Conservation (phyloP, 768 basidiomycete genomes). For the Lepiota subincarnata region DNA sequence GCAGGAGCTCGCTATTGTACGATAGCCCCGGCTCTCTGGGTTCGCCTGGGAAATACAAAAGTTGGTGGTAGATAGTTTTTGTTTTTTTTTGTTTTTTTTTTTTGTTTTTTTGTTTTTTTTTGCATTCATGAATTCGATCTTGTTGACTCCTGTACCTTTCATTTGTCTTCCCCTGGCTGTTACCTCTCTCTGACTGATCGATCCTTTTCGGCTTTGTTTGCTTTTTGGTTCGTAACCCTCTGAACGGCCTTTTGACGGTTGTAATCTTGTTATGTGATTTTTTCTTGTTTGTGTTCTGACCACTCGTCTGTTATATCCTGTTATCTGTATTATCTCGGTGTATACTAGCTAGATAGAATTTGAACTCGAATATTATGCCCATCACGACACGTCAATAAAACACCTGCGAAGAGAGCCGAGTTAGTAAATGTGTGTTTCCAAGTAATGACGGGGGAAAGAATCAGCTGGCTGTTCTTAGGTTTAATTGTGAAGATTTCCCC, state of each 20-base stretch:
- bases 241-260: background rate
- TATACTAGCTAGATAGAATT: background rate
- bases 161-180: background rate
- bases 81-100: background rate
- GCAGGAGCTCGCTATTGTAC: constrained; percentile 52
- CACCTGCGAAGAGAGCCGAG: background rate
- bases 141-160: background rate
- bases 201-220: background rate
- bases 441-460: constrained; percentile 13
- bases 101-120: constrained; percentile 2
- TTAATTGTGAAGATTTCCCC: constrained; percentile 41
- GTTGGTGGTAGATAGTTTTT: constrained; percentile 40
- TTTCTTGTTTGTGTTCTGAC: too few species aligned
- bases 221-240: background rate
- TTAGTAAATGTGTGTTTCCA: constrained; percentile 7
- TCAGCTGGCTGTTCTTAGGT: constrained; percentile 68
- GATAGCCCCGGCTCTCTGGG: constrained; percentile 61
- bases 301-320: too few species aligned
- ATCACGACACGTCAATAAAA: background rate
- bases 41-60: constrained; percentile 51
- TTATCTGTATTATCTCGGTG: too few species aligned
- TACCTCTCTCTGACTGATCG: background rate
- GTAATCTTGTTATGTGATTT: too few species aligned
- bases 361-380: background rate
- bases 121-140: background rate